phyloP scores from a whole-genome alignment of 495 filamentous ascomycete genomes.

The Penicillium herquei region DNA sequence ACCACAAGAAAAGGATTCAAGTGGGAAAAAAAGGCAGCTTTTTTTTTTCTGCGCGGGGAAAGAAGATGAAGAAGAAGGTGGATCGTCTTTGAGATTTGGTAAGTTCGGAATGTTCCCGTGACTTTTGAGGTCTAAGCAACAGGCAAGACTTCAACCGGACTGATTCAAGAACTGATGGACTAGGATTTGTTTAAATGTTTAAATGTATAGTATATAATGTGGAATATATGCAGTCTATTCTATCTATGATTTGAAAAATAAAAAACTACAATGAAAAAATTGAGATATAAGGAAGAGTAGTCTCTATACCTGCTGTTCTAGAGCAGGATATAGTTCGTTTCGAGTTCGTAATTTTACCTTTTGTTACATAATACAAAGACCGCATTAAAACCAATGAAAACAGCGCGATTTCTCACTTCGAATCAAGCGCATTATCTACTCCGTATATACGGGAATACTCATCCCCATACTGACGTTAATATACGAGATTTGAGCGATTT shows the following conservation, averaged over 20 bases:
- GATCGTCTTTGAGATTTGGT: slow-evolving; percentile 4
- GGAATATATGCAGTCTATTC: too few relatives aligned
- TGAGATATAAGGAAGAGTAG: background rate
- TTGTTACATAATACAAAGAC: background rate
- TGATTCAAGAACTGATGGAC: slow-evolving; percentile 4
- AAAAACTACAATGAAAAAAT: too few relatives aligned
- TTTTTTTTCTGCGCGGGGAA: slow-evolving; percentile 4
- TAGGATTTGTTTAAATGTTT: background rate
- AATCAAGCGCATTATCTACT: background rate
- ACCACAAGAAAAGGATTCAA: too few relatives aligned
- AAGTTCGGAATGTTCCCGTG: slow-evolving; percentile 30
- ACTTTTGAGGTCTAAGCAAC: slow-evolving; percentile 21
- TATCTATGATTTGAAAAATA: too few relatives aligned
- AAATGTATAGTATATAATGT: too few relatives aligned
- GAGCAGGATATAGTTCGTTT: slow-evolving; percentile 1
- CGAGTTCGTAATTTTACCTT: slow-evolving; percentile 1
- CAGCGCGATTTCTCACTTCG: background rate
- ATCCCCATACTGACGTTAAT: background rate
- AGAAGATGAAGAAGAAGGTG: background rate
- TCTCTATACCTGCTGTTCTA: background rate
- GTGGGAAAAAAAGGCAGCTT: background rate
- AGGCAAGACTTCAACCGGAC: slow-evolving; percentile 20
- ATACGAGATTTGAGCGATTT: background rate
- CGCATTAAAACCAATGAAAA: background rate
- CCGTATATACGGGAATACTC: too few relatives aligned